Evolutionary conservation across 768 basidiomycete species (phyloP), one percentile per base, ranked within the genome.

Genomic region (Lactarius hengduanensis): DNA sequence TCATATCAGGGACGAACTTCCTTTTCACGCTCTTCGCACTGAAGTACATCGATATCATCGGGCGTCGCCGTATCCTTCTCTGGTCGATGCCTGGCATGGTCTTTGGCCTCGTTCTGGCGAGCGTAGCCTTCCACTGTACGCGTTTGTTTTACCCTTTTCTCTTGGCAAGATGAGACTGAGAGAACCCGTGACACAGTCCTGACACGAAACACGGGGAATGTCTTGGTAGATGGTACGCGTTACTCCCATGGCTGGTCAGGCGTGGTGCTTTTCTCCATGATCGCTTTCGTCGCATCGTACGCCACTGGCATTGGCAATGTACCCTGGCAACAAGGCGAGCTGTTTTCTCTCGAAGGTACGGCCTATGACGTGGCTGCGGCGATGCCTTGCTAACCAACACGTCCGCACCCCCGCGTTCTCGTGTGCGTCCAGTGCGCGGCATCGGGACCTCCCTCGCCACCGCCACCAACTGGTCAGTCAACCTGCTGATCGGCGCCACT

Each of bases 321-420:
- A 2, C 92, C 92, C 0, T 93, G 92, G 92, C 90, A 92, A 72
- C 92, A 92, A 74, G 91, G 90, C 54, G 92, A 93, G 73, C 81
- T 94, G 13, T 94, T 94, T 77, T 80, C 82, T n/a, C 82, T 93
- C 45, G 89, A 92, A 80, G 86, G 86, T 84, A 50, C 34, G 76
- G 73, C 16, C n/a, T 47, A 34, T 34, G 32, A 43, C 53, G 38
- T 20, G 8, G 26, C 30, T 38, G 3, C 56, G 34, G 26, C 50
- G 56, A 47, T 34, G 4, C 56, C 32, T 20, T 32, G n/a, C 58
- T 47, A 20, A 53, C 30, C 7, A 2, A 57, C 18, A 4, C 15
- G 36, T 43, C 28, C 11, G 59, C 13, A 20, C n/a, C 34, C 13
- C 15, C 41, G 30, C 53, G 47, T 18, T 20, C 45, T 32, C 18